Evolutionary conservation across 306 rosid species (phyloP).

Genomic region (Pueraria montana): DNA sequence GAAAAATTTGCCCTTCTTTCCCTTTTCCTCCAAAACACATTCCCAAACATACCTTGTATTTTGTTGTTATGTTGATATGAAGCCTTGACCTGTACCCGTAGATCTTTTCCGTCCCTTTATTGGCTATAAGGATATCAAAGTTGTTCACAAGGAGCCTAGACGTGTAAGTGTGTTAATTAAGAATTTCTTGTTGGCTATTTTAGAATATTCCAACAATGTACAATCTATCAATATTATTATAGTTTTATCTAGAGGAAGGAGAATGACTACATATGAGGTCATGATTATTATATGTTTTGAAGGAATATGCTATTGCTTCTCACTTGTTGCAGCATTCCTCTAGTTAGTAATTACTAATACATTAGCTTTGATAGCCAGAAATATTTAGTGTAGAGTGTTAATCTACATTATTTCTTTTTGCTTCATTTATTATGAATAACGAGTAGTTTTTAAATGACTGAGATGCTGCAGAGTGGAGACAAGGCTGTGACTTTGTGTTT

Average conservation of each 20-base stretch:
- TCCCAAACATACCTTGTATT: not conserved
- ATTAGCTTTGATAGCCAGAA: slow-evolving; percentile 2
- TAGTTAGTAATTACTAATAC: not conserved
- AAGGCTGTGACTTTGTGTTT: slow-evolving; percentile 77
- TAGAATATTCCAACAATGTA: slow-evolving; percentile 1
- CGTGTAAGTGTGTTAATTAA: slow-evolving; percentile 64
- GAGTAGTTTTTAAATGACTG: slow-evolving; percentile 39
- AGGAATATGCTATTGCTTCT: slow-evolving; percentile 23
- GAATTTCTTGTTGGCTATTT: slow-evolving; percentile 8
- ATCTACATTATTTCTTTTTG: slow-evolving; percentile 13
- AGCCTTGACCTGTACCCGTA: slow-evolving; percentile 63
- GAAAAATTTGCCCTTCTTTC: not conserved
- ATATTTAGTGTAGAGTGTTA: not conserved
- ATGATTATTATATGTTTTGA: slow-evolving; percentile 14
- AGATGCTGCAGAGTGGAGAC: slow-evolving; percentile 76
- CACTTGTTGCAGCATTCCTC: slow-evolving; percentile 19
- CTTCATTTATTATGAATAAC: slow-evolving; percentile 34
- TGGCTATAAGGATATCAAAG: slow-evolving; percentile 76
- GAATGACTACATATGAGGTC: not conserved
- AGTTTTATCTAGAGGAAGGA: slow-evolving; percentile 10
- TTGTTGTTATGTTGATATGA: slow-evolving; percentile 42
- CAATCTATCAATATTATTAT: not conserved
- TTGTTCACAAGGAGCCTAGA: slow-evolving; percentile 90
- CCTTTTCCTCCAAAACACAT: not conserved
- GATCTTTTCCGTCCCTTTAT: slow-evolving; percentile 89